Evolutionary conservation across 306 rosid genomes (phyloP), one percentile per base, ranked within the genome.

Genomic region (Quercus berberidifolia): DNA sequence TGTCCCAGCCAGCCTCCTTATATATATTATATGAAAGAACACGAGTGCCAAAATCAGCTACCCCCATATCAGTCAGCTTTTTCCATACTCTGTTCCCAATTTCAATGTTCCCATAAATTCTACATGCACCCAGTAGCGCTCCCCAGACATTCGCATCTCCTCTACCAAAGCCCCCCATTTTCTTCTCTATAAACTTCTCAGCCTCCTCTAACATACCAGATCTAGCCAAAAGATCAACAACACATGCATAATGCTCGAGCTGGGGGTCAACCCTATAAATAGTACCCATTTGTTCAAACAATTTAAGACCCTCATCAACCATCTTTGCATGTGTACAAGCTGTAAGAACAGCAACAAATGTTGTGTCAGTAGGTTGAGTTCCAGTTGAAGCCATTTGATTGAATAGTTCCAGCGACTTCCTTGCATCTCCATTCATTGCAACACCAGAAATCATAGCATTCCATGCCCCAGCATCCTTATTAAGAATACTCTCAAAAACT

Each of bases 121-220:
- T 90, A 81, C 97, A 94, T 1, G 97, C 98, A 74, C 87, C 82
- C 56, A 86, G 81, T 52, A 91, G 81, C 12, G 98, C 90, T 71
- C 97, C 98, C 97, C 92, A 94, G 58, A 87, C 91, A 41, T 92
- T 91, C 59, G 85, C 91, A 78, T 91, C 94, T 7, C 83, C 83
- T 19, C 80, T 86, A 1, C 65, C 78, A n/a, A 89, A 67, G 67
- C 94, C 93, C 76, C 88, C 92, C 94, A 91, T 92, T 83, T 86
- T 94, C 76, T 91, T 86, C 84, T 89, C 94, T n/a, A 89, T 21
- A 79, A 92, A 91, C 71, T 77, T 88, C 86, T 91, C 98, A 55
- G 89, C 87, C 78, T 85, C 91, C 81, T 85, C 87, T 52, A 85
- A 69, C 91, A 85, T 75, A 55, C 89, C 89, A 33, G 89, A 82